Conservation (phyloP, 192 early-diverging fungal species). For the Umbelopsis sp. region DNA sequence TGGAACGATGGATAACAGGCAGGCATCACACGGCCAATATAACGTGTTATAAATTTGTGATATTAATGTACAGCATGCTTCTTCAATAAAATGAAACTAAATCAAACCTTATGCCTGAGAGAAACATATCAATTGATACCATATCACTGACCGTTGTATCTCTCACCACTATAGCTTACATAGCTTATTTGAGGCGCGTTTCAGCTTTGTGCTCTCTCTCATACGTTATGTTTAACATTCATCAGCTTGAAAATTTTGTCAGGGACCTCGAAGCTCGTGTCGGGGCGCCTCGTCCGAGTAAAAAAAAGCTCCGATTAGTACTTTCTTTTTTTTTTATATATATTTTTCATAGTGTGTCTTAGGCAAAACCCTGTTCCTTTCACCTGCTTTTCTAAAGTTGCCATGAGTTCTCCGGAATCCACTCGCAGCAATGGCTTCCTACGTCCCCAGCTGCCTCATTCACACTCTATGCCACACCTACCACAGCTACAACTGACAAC, state of each 20-base stretch:
- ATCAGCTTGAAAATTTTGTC: background rate
- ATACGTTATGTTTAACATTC: too few relatives aligned
- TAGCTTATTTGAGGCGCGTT: too few relatives aligned
- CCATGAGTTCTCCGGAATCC: slow-evolving; percentile 4
- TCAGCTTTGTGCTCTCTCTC: too few relatives aligned
- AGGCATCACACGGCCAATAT: background rate
- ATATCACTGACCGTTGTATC: too few relatives aligned
- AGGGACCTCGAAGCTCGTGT: background rate
- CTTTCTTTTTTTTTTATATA: background rate
- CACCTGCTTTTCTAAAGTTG: background rate
- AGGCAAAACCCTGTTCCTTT: too few relatives aligned
- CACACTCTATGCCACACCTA: slow-evolving; percentile 9
- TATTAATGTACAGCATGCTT: background rate
- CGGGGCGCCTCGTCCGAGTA: background rate
- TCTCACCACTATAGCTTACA: too few relatives aligned
- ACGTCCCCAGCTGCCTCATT: background rate
- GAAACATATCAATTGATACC: too few relatives aligned
- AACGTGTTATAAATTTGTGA: background rate
- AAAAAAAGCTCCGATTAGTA: background rate
- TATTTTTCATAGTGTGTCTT: background rate
- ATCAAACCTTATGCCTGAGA: too few relatives aligned
- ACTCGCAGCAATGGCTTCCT: background rate
- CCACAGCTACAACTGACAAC: slow-evolving; percentile 15
- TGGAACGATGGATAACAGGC: background rate
- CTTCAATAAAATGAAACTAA: background rate